Evolutionary conservation across 169 alveolate species (phyloP), one percentile per base, ranked within the genome.

Genomic region (Eimeria acervulina): DNA sequence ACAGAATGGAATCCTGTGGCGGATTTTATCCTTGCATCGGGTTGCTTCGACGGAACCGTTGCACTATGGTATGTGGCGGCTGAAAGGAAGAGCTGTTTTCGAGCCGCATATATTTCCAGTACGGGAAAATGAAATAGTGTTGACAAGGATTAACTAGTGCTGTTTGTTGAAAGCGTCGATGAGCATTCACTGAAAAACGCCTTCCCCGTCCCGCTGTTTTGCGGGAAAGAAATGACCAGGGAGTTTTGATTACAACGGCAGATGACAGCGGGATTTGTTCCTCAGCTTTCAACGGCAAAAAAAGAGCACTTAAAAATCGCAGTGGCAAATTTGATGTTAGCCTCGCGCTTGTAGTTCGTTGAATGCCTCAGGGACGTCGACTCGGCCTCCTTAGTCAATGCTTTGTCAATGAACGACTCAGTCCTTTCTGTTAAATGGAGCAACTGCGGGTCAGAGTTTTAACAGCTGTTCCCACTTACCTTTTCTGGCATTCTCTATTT

Each of bases 1-100:
- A 83, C 95, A n/a, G 95, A 90, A 51, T 95, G 97, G 97, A 95
- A 95, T 33, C 95, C 95, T 31, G 88, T 63, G 0, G 94, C 92
- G 17, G 91, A 81, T 52, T 74, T 74, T 36, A 61, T 95, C 52
- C 95, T 95, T 28, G 97, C 97, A 2, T 70, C 95, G 19, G 97
- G 95, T 17, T 87, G 87, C 38, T 95, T 95, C 33, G 97, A 95
- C 70, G 97, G 95, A 17, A 8, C 95, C n/a, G 95, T 95, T 19
- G 90, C 89, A 7, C 83, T 95, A 1, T 95, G 97, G 97, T 95
- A 44, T 51, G 97, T 42, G 26, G 40, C 44, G 42, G 36, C 66
- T 23, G 59, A n/a, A 78, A 47, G 61, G 85, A 74, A 2, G 6
- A 21, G 59, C 7, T 38, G 12, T 74, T 21, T 4, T 13, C 31